These are phyloP conservation scores for Phytophthora cactorum DNA, from an alignment of 352 stramenopile species.

Conservation along the genomic window DNA sequence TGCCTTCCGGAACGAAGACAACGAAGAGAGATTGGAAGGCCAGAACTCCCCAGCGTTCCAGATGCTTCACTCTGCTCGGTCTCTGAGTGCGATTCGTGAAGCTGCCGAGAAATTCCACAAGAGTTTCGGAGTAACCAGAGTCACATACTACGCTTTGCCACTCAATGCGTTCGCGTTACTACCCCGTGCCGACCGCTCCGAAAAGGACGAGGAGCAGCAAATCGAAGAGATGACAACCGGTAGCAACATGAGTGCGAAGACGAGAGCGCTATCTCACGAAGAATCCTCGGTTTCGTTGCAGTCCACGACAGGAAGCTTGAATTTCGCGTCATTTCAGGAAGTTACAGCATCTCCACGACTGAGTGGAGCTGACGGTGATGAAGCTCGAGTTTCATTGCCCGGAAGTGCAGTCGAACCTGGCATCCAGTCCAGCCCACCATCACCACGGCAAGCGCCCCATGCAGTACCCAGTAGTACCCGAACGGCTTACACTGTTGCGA, in stretches of 20 bases:
- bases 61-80: constrained; percentile 26
- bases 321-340: constrained; percentile 54
- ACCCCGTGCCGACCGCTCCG: constrained; percentile 30
- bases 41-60: constrained; percentile 40
- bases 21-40: constrained; percentile 7
- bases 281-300: constrained; percentile 19
- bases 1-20: constrained; percentile 15
- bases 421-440: constrained; percentile 6
- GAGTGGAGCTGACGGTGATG: neutral
- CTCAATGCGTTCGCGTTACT: constrained; percentile 53
- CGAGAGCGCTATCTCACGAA: constrained; percentile 1
- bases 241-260: neutral
- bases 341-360: constrained; percentile 3
- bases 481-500: constrained; percentile 53
- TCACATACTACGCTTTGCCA: constrained; percentile 39
- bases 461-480: neutral
- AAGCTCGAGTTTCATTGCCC: constrained; percentile 1
- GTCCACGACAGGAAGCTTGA: neutral
- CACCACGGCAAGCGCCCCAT: constrained; percentile 7
- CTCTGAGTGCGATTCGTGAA: constrained; percentile 21
- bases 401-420: constrained; percentile 1
- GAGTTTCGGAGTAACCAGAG: neutral
- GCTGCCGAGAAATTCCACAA: constrained; percentile 14
- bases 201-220: constrained; percentile 43
- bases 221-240: constrained; percentile 12